Base-by-base conservation (phyloP, 176 grass and related monocot genomes). In the Dactylis glomerata region DNA sequence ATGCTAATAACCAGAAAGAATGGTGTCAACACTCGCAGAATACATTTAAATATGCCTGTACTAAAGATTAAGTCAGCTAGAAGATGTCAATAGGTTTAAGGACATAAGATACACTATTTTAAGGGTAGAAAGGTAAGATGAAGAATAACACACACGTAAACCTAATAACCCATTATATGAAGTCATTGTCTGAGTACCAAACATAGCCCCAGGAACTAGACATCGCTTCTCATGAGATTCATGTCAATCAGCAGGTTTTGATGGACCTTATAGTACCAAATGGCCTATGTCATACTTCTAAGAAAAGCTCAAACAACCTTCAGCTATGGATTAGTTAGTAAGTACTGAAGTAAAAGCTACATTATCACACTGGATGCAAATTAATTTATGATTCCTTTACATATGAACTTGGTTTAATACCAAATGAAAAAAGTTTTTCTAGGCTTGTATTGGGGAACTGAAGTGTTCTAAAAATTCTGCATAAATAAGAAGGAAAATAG, bases 341-440 rank as follows among this genome's bases (percentile, higher is more conserved):
- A 40, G 14, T 47, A 71, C 22, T 61, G 17, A 56, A 79, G 34
- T 58, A 30, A 3, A 75, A 10, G 6, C 36, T 59, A 46, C 82
- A 85, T 40, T 77, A 77, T 49, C 61, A 61, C 47, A 82, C 17
- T 6, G 22, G 31, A 82, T 89, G 77, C 33, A 76, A 81, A 70
- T 23, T 67, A 75, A 24, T 17, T 78, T 68, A 55, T 26, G 31
- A 83, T 31, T 71, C 20, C 5, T 83, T 71, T 56, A 51, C 11
- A 63, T 69, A 22, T 44, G 42, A 55, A 75, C 32, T 75, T 52
- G 8, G 27, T 51, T 47, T 32, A 51, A 28, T 34, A 14, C 56
- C 17, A 75, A 22, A 81, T 19, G 6, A 5, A 55, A 77, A 3
- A 27, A 40, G 24, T 12, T 8, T 63, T 63, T 63, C 59, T 31